phyloP scores from a whole-genome alignment of 345 rosid genomes.

The Lumnitzera littorea region DNA sequence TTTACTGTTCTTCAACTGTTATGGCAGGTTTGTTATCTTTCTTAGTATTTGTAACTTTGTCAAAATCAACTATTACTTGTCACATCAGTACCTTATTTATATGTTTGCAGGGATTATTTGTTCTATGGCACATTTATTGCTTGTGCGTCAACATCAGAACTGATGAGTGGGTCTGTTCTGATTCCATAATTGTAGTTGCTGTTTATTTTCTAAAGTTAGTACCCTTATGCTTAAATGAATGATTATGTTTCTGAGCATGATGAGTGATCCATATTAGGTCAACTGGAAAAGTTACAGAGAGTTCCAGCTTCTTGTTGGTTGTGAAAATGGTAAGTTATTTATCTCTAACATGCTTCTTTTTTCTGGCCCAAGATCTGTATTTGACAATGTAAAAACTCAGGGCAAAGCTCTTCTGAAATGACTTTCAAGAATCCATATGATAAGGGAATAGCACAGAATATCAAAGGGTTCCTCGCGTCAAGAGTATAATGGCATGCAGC shows the following conservation, averaged over 20 bases:
- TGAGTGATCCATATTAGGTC: slow-evolving; percentile 25
- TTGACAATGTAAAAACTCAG: slow-evolving; percentile 11
- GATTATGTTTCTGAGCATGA: not conserved
- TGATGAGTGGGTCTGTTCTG: slow-evolving; percentile 64
- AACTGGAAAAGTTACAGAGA: slow-evolving; percentile 65
- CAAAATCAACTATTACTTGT: not conserved
- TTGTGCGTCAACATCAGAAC: slow-evolving; percentile 53
- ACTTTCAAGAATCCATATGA: slow-evolving; percentile 42
- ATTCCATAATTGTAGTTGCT: not conserved
- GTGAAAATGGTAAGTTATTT: slow-evolving; percentile 29
- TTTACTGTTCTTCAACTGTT: slow-evolving; percentile 45
- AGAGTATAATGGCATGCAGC: not conserved
- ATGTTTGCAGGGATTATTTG: slow-evolving; percentile 34
- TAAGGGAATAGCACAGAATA: slow-evolving; percentile 40
- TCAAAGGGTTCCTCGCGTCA: slow-evolving; percentile 24
- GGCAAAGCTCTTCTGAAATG: slow-evolving; percentile 12
- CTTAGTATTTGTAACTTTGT: not conserved
- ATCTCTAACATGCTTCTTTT: not conserved
- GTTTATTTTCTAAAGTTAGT: no score
- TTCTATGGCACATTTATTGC: slow-evolving; percentile 57
- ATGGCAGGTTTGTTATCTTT: slow-evolving; percentile 50
- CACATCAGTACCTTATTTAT: not conserved
- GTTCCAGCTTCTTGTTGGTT: slow-evolving; percentile 25
- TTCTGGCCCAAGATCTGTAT: not conserved
- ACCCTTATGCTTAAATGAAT: no score